Evolutionary conservation across 257 asterid species (phyloP), one percentile per base, ranked within the genome.

Genomic region (Solanum boliviense): DNA sequence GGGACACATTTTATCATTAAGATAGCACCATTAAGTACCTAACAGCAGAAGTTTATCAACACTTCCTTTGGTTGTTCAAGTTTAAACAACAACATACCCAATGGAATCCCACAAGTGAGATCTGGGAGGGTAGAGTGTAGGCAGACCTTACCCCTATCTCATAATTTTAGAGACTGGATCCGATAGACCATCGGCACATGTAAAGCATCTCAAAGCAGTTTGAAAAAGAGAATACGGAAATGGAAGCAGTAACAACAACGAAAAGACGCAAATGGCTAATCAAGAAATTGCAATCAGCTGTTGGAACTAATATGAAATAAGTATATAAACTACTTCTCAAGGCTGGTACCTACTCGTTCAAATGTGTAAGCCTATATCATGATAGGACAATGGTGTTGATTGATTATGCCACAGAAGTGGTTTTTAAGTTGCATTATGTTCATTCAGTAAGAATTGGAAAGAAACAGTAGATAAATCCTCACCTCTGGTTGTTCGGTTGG

Each of bases 401-500:
- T 81, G 85, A 27, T 48, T 81, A 29, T 27, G 85, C 85, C 68
- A 46, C 67, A 81, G 39, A 27, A 48, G 70, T 48, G 21, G 67
- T 29, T 81, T 44, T 41, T 44, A 79, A 70, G 27, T 21, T 16
- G 58, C 84, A 71, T 48, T 46, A 48, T 60, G 32, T 62, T 48
- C 88, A 46, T 46, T 46, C 83, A 68, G 46, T 75, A 86, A 86
- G 52, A 71, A 31, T 21, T 44, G 65, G 83, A 86, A 44, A 70
- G 79, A 20, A 44, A 70, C 68, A 20, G 23, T 34, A 3, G 62
- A 68, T 27, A 68, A 65, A 62, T 62, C 67, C 87, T 93, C 90
- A 97, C 99, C 96, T 87, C 88, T 89, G 83, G 76, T 89, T 60
- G 88, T 89, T 90, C 90, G 95, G 87, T 88, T 86, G 85, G 89